Evolutionary conservation across 495 filamentous ascomycete species (phyloP).

Genomic region (Xanthoparmelia taractica): DNA sequence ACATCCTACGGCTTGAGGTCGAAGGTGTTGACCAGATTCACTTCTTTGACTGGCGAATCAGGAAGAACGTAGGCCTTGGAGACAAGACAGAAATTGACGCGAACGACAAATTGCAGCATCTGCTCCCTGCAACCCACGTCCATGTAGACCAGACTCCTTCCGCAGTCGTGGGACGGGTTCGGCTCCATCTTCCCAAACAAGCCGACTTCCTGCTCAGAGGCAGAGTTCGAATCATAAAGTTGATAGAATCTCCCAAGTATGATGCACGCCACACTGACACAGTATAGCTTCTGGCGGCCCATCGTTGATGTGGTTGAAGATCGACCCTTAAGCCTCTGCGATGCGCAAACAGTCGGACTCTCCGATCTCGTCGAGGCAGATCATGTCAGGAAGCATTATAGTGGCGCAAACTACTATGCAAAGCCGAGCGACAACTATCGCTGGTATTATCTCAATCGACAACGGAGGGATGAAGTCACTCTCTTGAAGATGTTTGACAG

Average conservation of each 20-base stretch:
- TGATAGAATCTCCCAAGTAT: no score
- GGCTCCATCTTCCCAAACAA: background rate
- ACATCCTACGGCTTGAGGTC: slow-evolving; percentile 22
- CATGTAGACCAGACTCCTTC: slow-evolving; percentile 25
- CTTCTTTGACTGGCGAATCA: slow-evolving; percentile 31
- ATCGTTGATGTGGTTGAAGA: slow-evolving; percentile 28
- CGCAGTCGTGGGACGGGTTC: slow-evolving; percentile 18
- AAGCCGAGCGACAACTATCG: slow-evolving; percentile 19
- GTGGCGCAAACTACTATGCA: background rate
- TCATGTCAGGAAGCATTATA: slow-evolving; percentile 16
- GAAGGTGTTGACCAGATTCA: slow-evolving; percentile 25
- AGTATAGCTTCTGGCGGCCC: slow-evolving; percentile 34
- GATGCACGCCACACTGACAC: no score
- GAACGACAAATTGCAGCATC: slow-evolving; percentile 18
- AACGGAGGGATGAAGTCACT: slow-evolving; percentile 28
- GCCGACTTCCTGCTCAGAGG: background rate
- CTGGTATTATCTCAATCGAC: slow-evolving; percentile 33
- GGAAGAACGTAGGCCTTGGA: slow-evolving; percentile 14
- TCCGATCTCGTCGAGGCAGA: slow-evolving; percentile 29
- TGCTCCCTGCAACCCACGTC: slow-evolving; percentile 19
- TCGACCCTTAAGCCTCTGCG: slow-evolving; percentile 31
- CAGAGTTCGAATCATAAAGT: background rate
- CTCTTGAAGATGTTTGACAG: slow-evolving; percentile 27
- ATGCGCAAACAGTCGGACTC: slow-evolving; percentile 25
- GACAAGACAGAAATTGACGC: slow-evolving; percentile 20